These are phyloP conservation scores for Sclerotinia minor DNA, from an alignment of 2,329 filamentous ascomycete species.

Conservation along the genomic window DNA sequence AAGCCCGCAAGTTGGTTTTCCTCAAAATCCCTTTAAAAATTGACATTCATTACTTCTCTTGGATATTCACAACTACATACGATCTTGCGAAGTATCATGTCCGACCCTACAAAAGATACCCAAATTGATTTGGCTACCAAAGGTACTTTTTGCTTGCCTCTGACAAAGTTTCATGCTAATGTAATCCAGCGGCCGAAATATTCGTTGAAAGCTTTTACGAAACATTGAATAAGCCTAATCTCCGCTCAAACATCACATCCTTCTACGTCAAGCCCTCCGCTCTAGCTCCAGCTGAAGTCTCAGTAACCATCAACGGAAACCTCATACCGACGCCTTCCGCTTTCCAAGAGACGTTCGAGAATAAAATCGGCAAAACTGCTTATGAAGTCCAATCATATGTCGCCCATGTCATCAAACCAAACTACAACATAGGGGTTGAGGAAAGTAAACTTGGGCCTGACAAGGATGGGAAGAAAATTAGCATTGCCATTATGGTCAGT, in stretches of 20 bases:
- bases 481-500: conserved; percentile 71
- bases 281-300: conserved; percentile 56
- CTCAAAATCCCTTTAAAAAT: background rate
- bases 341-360: conserved; percentile 67
- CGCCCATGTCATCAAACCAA: conserved; percentile 73
- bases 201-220: conserved; percentile 77
- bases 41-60: background rate
- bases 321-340: conserved; percentile 60
- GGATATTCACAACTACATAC: background rate
- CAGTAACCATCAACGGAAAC: conserved; percentile 80
- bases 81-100: conserved; percentile 33
- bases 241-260: conserved; percentile 51
- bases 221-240: conserved; percentile 62
- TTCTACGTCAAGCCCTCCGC: conserved; percentile 68
- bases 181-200: conserved; percentile 60
- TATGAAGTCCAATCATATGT: conserved; percentile 78
- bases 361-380: conserved; percentile 58
- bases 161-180: conserved; percentile 16
- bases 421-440: conserved; percentile 59
- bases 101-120: conserved; percentile 51
- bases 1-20: background rate
- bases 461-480: conserved; percentile 61
- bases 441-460: conserved; percentile 46
- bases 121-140: conserved; percentile 43
- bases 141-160: conserved; percentile 29